Conservation (phyloP, 352 stramenopile species). For the Pythium folliculosum region DNA sequence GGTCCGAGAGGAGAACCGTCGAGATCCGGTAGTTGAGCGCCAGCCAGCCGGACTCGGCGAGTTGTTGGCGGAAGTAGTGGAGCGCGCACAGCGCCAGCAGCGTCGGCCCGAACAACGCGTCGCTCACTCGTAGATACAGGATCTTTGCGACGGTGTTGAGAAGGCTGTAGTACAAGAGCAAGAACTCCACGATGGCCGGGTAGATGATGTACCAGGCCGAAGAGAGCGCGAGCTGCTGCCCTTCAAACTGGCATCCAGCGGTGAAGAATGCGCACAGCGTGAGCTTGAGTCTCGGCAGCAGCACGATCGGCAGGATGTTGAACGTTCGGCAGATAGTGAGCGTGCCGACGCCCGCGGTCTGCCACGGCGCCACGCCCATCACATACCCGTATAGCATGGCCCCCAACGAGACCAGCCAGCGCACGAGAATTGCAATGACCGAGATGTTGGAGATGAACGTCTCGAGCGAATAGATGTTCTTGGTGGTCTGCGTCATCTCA, state of each 20-base stretch:
- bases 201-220: conserved; percentile 44
- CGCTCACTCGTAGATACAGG: conserved; percentile 29
- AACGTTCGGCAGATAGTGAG: conserved; percentile 25
- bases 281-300: conserved; percentile 1
- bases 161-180: conserved; percentile 36
- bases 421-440: conserved; percentile 28
- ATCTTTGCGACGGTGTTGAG: conserved; percentile 38
- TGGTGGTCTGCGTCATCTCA: background rate
- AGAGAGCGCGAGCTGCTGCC: conserved; percentile 28
- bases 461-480: conserved; percentile 28
- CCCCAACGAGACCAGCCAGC: conserved; percentile 29
- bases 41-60: conserved; percentile 16
- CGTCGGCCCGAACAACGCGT: conserved; percentile 38
- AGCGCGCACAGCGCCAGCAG: conserved; percentile 28
- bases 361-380: conserved; percentile 17
- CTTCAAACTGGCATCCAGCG: conserved; percentile 22
- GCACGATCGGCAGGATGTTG: conserved; percentile 18
- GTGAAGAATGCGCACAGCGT: conserved; percentile 21
- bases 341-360: conserved; percentile 21
- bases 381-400: conserved; percentile 25
- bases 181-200: conserved; percentile 30
- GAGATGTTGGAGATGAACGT: conserved; percentile 33
- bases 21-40: conserved; percentile 26
- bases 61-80: conserved; percentile 30
- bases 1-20: conserved; percentile 13